Percentiles rank a stretch among this genome's conserved stretches.
Evolutionary conservation across 208 protist species (phyloP).

Genomic region (Leishmania major): DNA sequence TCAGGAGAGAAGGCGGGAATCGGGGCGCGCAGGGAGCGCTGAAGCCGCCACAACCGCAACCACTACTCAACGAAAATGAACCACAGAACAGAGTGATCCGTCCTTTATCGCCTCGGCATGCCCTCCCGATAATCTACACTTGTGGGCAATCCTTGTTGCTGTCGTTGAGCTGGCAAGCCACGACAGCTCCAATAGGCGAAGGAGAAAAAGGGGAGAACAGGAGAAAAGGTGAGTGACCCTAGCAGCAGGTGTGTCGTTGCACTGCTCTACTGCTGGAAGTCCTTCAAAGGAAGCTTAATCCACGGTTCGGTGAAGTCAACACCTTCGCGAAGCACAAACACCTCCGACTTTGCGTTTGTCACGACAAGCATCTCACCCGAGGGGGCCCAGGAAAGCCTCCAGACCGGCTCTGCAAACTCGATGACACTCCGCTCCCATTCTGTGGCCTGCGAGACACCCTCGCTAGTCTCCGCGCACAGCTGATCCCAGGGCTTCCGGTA

Average conservation of each 20-base stretch:
- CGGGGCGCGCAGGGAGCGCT: not conserved
- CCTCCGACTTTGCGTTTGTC: slow-evolving; percentile 67
- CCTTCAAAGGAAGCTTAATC: slow-evolving; percentile 68
- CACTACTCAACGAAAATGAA: not conserved
- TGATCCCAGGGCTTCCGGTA: slow-evolving; percentile 83
- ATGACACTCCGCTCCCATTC: slow-evolving; percentile 76
- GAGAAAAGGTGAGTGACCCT: not conserved
- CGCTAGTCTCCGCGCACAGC: slow-evolving; percentile 29
- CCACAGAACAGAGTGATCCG: not conserved
- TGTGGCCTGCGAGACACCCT: slow-evolving; percentile 22
- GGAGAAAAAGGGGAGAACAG: not conserved
- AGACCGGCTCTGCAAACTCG: slow-evolving; percentile 68
- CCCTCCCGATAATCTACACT: not conserved
- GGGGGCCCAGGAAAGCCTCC: slow-evolving; percentile 82
- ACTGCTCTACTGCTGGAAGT: slow-evolving; percentile 45
- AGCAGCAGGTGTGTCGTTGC: slow-evolving; percentile 3
- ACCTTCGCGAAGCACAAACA: slow-evolving; percentile 72
- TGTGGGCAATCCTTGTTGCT: not conserved
- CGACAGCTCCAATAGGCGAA: not conserved
- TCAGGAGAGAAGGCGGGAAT: not conserved
- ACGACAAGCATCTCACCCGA: slow-evolving; percentile 75
- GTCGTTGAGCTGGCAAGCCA: too few species aligned
- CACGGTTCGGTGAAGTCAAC: slow-evolving; percentile 80
- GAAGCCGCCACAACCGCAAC: not conserved
- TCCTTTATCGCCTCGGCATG: not conserved